Conservation (phyloP, 805 yeast genomes). For the Lipomyces yamanashiensis region DNA sequence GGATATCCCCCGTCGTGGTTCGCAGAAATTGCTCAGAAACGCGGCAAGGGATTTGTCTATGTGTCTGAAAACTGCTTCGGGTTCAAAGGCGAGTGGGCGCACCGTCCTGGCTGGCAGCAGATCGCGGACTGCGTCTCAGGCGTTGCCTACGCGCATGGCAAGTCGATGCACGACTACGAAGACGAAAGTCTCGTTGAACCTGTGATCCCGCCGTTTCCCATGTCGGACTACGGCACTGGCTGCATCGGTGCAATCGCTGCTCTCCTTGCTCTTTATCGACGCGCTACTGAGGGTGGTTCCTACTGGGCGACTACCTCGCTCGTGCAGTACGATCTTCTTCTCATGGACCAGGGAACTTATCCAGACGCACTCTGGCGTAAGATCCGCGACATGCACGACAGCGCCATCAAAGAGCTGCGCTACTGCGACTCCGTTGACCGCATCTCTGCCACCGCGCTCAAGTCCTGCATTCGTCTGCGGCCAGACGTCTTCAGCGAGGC, state of each 20-base stretch:
- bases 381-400: slow-evolving; percentile 35
- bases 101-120: slow-evolving; percentile 49
- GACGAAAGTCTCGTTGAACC: slow-evolving; percentile 40
- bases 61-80: slow-evolving; percentile 47
- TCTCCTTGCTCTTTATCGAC: slow-evolving; percentile 42
- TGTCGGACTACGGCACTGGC: slow-evolving; percentile 49
- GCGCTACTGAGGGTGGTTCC: slow-evolving; percentile 45
- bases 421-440: slow-evolving; percentile 37
- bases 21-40: slow-evolving; percentile 40
- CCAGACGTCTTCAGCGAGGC: slow-evolving; percentile 35
- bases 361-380: slow-evolving; percentile 39
- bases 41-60: slow-evolving; percentile 46
- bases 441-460: slow-evolving; percentile 37
- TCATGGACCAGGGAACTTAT: slow-evolving; percentile 43
- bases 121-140: slow-evolving; percentile 48
- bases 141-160: slow-evolving; percentile 46
- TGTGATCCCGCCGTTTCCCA: slow-evolving; percentile 48
- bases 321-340: slow-evolving; percentile 45
- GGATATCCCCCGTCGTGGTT: slow-evolving; percentile 45
- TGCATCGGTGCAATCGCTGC: slow-evolving; percentile 47
- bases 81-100: slow-evolving; percentile 44
- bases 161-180: slow-evolving; percentile 38
- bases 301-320: slow-evolving; percentile 45
- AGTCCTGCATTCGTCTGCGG: slow-evolving; percentile 39
- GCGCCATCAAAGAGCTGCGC: slow-evolving; percentile 37